Conservation (phyloP, 2,329 filamentous ascomycete genomes). For the Leptographium procerum region DNA sequence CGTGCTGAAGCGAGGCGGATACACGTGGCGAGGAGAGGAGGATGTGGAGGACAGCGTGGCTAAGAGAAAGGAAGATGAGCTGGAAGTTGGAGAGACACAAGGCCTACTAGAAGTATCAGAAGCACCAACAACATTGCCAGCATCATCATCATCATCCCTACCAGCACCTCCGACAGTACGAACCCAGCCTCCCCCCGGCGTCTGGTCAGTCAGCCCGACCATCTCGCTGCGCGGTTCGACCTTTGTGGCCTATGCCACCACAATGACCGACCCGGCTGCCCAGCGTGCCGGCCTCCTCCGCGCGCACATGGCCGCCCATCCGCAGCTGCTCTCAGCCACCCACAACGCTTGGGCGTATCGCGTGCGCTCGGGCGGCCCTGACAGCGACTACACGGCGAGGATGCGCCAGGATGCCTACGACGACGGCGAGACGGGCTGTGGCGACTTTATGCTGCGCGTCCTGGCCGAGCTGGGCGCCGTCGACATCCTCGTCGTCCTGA, state of each 20-base stretch:
- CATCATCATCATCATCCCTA: neutral
- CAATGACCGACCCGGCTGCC: constrained; percentile 24
- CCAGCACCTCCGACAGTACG: constrained; percentile 5
- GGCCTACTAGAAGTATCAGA: neutral
- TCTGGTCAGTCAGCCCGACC: constrained; percentile 40
- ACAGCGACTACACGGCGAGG: constrained; percentile 12
- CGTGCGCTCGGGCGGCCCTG: constrained; percentile 16
- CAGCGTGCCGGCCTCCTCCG: constrained; percentile 33
- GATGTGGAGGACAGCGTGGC: constrained; percentile 11
- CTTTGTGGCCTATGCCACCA: constrained; percentile 43
- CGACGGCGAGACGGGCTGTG: constrained; percentile 50
- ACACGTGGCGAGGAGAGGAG: constrained; percentile 43
- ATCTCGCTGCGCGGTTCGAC: constrained; percentile 42
- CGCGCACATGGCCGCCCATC: constrained; percentile 35
- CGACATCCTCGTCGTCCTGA: constrained; percentile 46
- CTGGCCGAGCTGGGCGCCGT: constrained; percentile 39
- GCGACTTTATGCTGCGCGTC: constrained; percentile 42
- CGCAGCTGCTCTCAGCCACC: constrained; percentile 38
- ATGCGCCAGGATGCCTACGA: constrained; percentile 41
- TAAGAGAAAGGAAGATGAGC: constrained; percentile 1
- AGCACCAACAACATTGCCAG: neutral
- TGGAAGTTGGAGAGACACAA: neutral
- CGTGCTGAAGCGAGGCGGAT: constrained; percentile 69
- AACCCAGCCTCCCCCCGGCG: constrained; percentile 1
- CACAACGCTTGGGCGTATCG: constrained; percentile 50